phyloP scores from a whole-genome alignment of 2,329 filamentous ascomycete species.

The Aspergillus thermomutatus region DNA sequence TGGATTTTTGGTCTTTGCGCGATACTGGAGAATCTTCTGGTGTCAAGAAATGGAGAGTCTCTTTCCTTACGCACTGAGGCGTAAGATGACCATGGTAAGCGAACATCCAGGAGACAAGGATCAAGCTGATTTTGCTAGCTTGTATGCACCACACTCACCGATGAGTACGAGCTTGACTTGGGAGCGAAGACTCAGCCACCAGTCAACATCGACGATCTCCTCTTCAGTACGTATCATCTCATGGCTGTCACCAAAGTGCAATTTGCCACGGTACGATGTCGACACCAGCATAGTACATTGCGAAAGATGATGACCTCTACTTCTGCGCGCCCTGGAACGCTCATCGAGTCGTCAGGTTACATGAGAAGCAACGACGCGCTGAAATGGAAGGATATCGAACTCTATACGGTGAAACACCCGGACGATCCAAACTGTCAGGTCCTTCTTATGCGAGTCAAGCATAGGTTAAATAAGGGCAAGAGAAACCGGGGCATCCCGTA shows the following conservation, averaged over 20 bases:
- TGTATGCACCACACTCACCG: slow-evolving; percentile 11
- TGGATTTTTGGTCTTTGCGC: slow-evolving; percentile 10
- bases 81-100: slow-evolving; percentile 12
- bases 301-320: slow-evolving; percentile 21
- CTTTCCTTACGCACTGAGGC: slow-evolving; percentile 10
- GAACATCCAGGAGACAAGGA: not conserved
- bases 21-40: slow-evolving; percentile 14
- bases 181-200: slow-evolving; percentile 11
- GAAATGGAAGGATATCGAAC: slow-evolving; percentile 20
- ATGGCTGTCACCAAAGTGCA: slow-evolving; percentile 10
- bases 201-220: slow-evolving; percentile 11
- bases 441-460: slow-evolving; percentile 12
- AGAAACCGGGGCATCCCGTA: slow-evolving; percentile 13
- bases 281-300: slow-evolving; percentile 14
- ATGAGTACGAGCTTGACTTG: slow-evolving; percentile 14
- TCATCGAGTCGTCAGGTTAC: slow-evolving; percentile 16
- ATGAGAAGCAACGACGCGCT: slow-evolving; percentile 12
- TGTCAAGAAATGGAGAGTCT: slow-evolving; percentile 11
- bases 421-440: slow-evolving; percentile 11
- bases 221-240: slow-evolving; percentile 14
- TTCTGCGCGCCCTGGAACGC: slow-evolving; percentile 13
- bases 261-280: slow-evolving; percentile 12
- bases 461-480: slow-evolving; percentile 16
- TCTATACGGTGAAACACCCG: slow-evolving; percentile 18
- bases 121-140: slow-evolving; percentile 9